Evolutionary conservation across 257 asterid genomes (phyloP).

Genomic region (Ilex aquifolium): DNA sequence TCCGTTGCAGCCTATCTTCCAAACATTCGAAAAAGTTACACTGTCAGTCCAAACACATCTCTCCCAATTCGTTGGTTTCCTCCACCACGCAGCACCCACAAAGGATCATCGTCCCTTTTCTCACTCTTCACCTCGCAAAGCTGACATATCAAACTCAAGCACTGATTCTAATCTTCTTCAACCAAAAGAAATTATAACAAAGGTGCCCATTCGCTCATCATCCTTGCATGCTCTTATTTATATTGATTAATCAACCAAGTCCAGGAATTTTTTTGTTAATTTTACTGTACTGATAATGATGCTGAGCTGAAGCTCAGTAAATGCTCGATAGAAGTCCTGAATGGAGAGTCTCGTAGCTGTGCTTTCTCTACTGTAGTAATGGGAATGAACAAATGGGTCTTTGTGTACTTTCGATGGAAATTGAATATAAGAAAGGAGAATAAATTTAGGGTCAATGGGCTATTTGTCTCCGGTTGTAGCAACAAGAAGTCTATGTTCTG

Average conservation of each 20-base stretch:
- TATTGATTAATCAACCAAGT: not conserved
- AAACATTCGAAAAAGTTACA: conserved; percentile 37
- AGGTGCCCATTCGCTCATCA: conserved; percentile 27
- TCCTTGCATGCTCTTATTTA: too few relatives aligned
- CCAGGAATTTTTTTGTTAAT: not conserved
- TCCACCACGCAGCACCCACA: conserved; percentile 17
- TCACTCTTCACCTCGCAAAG: not conserved
- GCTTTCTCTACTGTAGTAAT: not conserved
- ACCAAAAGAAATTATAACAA: conserved; percentile 19
- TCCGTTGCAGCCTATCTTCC: conserved; percentile 51
- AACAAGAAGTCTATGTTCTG: too few relatives aligned
- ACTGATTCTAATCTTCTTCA: conserved; percentile 20
- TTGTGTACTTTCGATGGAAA: not conserved
- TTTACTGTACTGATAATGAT: not conserved
- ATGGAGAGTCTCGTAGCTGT: not conserved
- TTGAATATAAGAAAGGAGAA: not conserved
- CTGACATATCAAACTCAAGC: not conserved
- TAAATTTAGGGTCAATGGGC: too few relatives aligned
- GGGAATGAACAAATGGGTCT: too few relatives aligned
- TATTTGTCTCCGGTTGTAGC: too few relatives aligned
- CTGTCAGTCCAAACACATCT: conserved; percentile 48
- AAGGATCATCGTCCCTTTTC: conserved; percentile 15
- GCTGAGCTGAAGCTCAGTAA: conserved; percentile 10
- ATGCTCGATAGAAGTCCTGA: conserved; percentile 53
- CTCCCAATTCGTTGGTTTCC: conserved; percentile 32